A percentile compares a stretch with the other conserved stretches of the same genome.
Evolutionary conservation across 345 rosid species (phyloP).

Genomic region (Boechera stricta): DNA sequence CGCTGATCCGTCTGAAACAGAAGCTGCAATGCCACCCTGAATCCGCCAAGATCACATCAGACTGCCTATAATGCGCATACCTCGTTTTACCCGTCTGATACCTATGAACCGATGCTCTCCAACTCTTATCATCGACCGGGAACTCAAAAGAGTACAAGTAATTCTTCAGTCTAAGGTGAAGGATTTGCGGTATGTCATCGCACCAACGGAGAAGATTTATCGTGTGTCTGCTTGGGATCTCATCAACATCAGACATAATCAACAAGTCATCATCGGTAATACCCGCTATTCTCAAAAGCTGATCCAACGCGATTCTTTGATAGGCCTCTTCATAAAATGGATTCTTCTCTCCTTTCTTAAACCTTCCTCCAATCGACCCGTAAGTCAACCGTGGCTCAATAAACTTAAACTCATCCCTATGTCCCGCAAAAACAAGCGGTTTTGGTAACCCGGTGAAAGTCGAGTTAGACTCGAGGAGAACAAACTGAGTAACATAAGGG

Average conservation of each 20-base stretch:
- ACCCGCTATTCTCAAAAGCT: conserved; percentile 70
- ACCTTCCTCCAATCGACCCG: conserved; percentile 76
- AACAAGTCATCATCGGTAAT: conserved; percentile 80
- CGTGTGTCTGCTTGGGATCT: conserved; percentile 87
- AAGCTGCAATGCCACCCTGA: conserved; percentile 91
- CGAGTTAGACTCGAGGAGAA: conserved; percentile 80
- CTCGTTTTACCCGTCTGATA: conserved; percentile 64
- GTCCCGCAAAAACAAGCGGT: conserved; percentile 61
- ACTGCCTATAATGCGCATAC: conserved; percentile 75
- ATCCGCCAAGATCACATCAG: conserved; percentile 68
- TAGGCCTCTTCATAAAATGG: conserved; percentile 86
- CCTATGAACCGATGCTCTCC: conserved; percentile 89
- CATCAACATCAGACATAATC: conserved; percentile 92
- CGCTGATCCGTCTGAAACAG: conserved; percentile 62
- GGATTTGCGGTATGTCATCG: conserved; percentile 67
- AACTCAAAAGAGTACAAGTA: conserved; percentile 89
- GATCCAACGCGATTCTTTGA: conserved; percentile 81
- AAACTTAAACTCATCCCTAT: conserved; percentile 70
- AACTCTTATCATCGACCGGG: conserved; percentile 71
- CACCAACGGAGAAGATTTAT: conserved; percentile 88
- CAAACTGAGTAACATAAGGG: conserved; percentile 79
- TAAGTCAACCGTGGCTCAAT: conserved; percentile 77
- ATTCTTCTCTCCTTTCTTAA: conserved; percentile 76
- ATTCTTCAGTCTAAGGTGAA: conserved; percentile 78
- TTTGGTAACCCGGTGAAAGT: conserved; percentile 77